Conservation (phyloP, 306 rosid species). For the Pterocarpus macrocarpus region DNA sequence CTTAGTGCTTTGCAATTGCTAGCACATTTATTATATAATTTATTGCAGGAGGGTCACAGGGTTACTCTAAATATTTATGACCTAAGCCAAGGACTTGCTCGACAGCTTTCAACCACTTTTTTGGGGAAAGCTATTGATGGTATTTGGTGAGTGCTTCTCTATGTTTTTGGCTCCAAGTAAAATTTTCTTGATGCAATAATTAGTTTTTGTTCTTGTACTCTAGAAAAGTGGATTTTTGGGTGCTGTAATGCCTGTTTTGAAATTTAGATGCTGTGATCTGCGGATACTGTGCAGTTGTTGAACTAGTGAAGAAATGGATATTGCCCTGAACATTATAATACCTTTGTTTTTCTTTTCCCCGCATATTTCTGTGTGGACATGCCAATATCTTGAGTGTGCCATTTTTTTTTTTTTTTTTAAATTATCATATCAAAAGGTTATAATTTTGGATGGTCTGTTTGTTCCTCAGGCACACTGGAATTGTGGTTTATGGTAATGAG, state of each 20-base stretch:
- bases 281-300: not conserved
- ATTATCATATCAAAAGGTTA: not conserved
- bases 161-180: not conserved
- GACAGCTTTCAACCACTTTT: slow-evolving; percentile 79
- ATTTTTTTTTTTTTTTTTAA: not conserved
- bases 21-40: not conserved
- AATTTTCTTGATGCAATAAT: not conserved
- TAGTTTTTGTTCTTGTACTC: not conserved
- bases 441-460: not conserved
- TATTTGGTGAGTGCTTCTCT: slow-evolving; percentile 75
- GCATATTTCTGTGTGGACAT: not conserved
- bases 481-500: slow-evolving; percentile 88
- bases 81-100: slow-evolving; percentile 95
- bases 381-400: not conserved
- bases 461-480: slow-evolving; percentile 86
- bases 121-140: slow-evolving; percentile 95
- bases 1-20: not conserved
- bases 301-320: not conserved
- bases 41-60: slow-evolving; percentile 82
- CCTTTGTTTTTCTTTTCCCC: not conserved
- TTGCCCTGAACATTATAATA: not conserved
- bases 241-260: not conserved
- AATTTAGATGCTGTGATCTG: not conserved
- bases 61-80: slow-evolving; percentile 86
- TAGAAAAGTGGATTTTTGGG: not conserved